A percentile compares a stretch with the other conserved stretches of the same genome.
Evolutionary conservation across 2,329 filamentous ascomycete genomes (phyloP).

Genomic region (Colletotrichum chrysophilum): DNA sequence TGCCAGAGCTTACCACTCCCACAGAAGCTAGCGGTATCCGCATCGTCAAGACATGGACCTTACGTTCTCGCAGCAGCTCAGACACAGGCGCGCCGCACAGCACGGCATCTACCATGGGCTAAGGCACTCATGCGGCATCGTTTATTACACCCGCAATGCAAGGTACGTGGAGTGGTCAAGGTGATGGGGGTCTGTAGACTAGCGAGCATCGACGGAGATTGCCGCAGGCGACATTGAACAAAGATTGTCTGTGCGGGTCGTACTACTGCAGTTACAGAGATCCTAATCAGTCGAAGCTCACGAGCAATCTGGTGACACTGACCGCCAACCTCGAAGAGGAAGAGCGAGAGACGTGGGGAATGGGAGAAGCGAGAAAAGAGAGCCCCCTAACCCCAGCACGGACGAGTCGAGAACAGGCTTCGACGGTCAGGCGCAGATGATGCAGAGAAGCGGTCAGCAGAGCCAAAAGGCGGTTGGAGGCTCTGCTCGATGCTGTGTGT

Average conservation of each 20-base stretch:
- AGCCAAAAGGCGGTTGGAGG: neutral
- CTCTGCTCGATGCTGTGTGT: neutral
- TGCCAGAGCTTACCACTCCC: neutral
- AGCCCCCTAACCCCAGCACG: neutral
- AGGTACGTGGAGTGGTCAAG: neutral
- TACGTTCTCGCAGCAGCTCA: neutral
- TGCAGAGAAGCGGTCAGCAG: slow-evolving; percentile 6
- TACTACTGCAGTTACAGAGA: slow-evolving; percentile 2
- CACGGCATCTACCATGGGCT: neutral
- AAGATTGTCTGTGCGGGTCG: slow-evolving; percentile 11
- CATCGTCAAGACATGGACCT: neutral
- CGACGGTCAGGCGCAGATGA: neutral
- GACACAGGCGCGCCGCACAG: slow-evolving; percentile 3
- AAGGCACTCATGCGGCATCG: neutral
- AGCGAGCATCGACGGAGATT: slow-evolving; percentile 16
- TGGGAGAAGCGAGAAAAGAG: neutral
- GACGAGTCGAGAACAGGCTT: neutral
- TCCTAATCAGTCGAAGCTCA: slow-evolving; percentile 3
- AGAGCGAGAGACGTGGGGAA: neutral
- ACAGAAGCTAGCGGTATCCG: neutral
- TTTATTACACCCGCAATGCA: slow-evolving; percentile 15
- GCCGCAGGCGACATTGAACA: slow-evolving; percentile 10
- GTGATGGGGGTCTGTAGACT: neutral
- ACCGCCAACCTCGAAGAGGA: neutral
- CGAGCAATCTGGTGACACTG: slow-evolving; percentile 12